Percentiles rank a stretch among this genome's conserved stretches.
Evolutionary conservation across 208 protist genomes (phyloP).

Genomic region (Phytomonas sp.): DNA sequence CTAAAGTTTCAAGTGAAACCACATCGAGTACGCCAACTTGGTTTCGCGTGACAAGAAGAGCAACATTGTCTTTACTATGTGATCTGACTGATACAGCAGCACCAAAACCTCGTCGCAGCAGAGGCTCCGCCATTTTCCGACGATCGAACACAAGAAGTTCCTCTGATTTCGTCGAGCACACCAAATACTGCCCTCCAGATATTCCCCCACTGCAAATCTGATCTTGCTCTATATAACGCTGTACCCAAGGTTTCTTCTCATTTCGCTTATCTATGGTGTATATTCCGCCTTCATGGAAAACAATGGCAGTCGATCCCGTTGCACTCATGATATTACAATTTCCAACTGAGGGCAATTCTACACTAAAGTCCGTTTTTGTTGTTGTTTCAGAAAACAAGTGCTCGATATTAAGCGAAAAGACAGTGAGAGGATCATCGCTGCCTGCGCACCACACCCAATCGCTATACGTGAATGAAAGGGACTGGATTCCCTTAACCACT

Average conservation of each 20-base stretch:
- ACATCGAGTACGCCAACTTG: constrained; percentile 25
- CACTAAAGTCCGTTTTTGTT: not conserved
- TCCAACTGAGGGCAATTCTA: not conserved
- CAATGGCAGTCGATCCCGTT: not conserved
- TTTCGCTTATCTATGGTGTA: not conserved
- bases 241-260: not conserved
- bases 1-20: constrained; percentile 14
- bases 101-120: not conserved
- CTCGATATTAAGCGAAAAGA: not conserved
- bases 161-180: not conserved
- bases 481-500: not conserved
- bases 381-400: not conserved
- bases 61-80: constrained; percentile 5
- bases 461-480: not conserved
- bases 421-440: not conserved
- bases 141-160: not conserved
- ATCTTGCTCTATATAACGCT: not conserved
- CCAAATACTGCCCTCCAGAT: not conserved
- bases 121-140: not conserved
- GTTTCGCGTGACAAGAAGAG: constrained; percentile 25
- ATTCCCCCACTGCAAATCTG: not conserved
- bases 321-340: not conserved
- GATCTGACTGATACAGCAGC: not conserved
- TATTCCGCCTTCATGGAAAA: not conserved
- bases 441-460: not conserved